These are phyloP conservation scores for Botrytis hyacinthi DNA, from an alignment of 2,329 filamentous ascomycete species.

Conservation along the genomic window DNA sequence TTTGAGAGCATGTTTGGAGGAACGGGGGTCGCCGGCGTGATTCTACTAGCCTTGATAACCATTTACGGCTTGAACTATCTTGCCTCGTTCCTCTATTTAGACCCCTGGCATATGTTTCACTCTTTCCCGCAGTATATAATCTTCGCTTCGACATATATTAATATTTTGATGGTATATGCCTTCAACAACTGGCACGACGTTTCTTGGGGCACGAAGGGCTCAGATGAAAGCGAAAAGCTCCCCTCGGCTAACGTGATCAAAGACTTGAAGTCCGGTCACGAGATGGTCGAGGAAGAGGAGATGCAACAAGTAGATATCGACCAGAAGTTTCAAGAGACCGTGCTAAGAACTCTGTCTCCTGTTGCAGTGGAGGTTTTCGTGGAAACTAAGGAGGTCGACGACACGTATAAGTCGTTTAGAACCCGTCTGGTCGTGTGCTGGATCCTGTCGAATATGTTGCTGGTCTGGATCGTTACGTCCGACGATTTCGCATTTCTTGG, in stretches of 20 bases:
- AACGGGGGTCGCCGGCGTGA: slow-evolving; percentile 66
- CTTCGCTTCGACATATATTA: slow-evolving; percentile 96
- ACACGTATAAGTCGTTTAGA: slow-evolving; percentile 99
- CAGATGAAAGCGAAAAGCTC: slow-evolving; percentile 89
- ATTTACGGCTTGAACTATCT: slow-evolving; percentile 98
- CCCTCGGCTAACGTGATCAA: slow-evolving; percentile 64
- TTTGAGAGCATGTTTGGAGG: slow-evolving; percentile 73
- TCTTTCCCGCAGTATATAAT: slow-evolving; percentile 95
- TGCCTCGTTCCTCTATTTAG: slow-evolving; percentile 94
- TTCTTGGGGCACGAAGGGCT: slow-evolving; percentile 99
- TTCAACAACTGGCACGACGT: slow-evolving; percentile 99
- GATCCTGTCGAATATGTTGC: slow-evolving; percentile 89
- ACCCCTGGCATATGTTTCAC: slow-evolving; percentile 99
- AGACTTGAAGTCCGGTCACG: slow-evolving; percentile 82
- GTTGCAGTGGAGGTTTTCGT: slow-evolving; percentile 73
- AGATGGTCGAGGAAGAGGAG: slow-evolving; percentile 94
- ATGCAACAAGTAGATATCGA: slow-evolving; percentile 98
- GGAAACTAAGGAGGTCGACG: slow-evolving; percentile 85
- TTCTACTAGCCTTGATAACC: slow-evolving; percentile 86
- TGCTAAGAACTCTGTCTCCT: slow-evolving; percentile 86
- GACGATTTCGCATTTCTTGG: slow-evolving; percentile 81
- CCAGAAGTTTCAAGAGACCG: slow-evolving; percentile 91
- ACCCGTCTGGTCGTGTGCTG: slow-evolving; percentile 91
- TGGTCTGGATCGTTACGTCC: slow-evolving; percentile 86
- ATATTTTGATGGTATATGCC: slow-evolving; percentile 98